Evolutionary conservation across 2,329 filamentous ascomycete species (phyloP).

Genomic region (Emmonsiellopsis sp.): DNA sequence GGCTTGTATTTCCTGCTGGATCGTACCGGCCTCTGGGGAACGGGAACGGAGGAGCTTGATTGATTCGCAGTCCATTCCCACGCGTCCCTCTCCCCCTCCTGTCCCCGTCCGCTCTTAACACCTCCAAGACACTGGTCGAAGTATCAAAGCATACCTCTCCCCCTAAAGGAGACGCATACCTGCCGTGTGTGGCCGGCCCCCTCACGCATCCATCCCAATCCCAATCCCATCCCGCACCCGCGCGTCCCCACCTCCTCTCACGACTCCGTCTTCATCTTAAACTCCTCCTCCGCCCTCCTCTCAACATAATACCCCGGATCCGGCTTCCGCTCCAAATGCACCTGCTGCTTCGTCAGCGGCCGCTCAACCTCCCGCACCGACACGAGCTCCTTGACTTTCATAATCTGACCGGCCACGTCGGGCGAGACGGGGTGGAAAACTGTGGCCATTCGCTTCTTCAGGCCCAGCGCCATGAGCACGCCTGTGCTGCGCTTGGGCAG

Average conservation of each 20-base stretch:
- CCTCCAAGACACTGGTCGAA: too few species aligned
- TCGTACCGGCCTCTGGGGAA: too few species aligned
- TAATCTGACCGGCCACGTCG: constrained; percentile 79
- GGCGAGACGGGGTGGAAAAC: constrained; percentile 81
- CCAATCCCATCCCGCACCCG: not conserved
- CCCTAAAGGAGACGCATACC: not conserved
- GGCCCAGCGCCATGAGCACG: constrained; percentile 74
- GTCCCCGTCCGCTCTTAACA: too few species aligned
- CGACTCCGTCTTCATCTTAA: constrained; percentile 13
- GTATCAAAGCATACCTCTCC: not conserved
- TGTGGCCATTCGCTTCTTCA: constrained; percentile 73
- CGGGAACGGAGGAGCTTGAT: too few species aligned
- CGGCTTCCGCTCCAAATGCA: constrained; percentile 63
- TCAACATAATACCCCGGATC: constrained; percentile 76
- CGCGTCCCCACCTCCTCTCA: constrained; percentile 1
- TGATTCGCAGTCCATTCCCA: too few species aligned
- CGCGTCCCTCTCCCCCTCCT: too few species aligned
- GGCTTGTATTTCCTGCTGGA: too few species aligned
- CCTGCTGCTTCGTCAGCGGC: constrained; percentile 55
- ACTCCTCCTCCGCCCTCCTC: constrained; percentile 33
- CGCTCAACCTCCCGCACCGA: constrained; percentile 67
- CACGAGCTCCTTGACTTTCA: constrained; percentile 90
- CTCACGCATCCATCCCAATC: not conserved
- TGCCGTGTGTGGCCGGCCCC: not conserved
- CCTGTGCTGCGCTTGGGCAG: constrained; percentile 70